Evolutionary conservation across 345 rosid species (phyloP).

Genomic region (Syzygium grande): DNA sequence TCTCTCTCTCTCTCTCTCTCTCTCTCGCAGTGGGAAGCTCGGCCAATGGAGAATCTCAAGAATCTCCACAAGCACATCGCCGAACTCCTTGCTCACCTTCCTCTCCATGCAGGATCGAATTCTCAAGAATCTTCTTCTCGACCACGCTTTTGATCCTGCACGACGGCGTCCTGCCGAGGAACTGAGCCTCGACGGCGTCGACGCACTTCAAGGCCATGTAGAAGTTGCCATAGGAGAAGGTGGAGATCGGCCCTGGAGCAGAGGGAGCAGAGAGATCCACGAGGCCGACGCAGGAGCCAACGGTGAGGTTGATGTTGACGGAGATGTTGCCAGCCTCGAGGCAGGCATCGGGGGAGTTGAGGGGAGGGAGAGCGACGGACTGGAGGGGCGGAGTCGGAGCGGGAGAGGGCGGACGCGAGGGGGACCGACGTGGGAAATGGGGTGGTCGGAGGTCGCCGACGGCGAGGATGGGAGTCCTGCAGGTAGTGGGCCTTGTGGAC

Average conservation of each 20-base stretch:
- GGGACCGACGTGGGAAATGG: constrained; percentile 83
- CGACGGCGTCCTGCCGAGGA: constrained; percentile 52
- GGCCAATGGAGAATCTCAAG: constrained; percentile 94
- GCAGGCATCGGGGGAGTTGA: constrained; percentile 53
- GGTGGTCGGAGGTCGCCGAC: constrained; percentile 93
- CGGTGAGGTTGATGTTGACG: constrained; percentile 48
- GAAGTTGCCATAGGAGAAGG: constrained; percentile 55
- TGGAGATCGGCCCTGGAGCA: constrained; percentile 63
- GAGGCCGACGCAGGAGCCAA: constrained; percentile 42
- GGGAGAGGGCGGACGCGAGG: constrained; percentile 69
- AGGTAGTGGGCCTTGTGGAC: constrained; percentile 91
- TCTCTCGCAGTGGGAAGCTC: constrained; percentile 76
- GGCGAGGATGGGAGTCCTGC: constrained; percentile 86
- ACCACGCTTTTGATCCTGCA: constrained; percentile 71
- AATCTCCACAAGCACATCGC: constrained; percentile 95
- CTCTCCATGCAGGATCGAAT: constrained; percentile 69
- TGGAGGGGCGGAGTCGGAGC: constrained; percentile 76
- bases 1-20: constrained; percentile 16
- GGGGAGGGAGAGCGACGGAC: constrained; percentile 67
- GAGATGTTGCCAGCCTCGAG: constrained; percentile 69
- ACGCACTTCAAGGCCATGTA: constrained; percentile 78
- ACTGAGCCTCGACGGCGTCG: constrained; percentile 61
- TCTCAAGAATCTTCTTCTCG: constrained; percentile 66
- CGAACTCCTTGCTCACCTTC: constrained; percentile 77
- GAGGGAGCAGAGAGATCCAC: constrained; percentile 63